A percentile compares a stretch with the other conserved stretches of the same genome.
These are phyloP conservation scores for Citrus reticulata DNA, from an alignment of 345 rosid species.

Conservation along the genomic window DNA sequence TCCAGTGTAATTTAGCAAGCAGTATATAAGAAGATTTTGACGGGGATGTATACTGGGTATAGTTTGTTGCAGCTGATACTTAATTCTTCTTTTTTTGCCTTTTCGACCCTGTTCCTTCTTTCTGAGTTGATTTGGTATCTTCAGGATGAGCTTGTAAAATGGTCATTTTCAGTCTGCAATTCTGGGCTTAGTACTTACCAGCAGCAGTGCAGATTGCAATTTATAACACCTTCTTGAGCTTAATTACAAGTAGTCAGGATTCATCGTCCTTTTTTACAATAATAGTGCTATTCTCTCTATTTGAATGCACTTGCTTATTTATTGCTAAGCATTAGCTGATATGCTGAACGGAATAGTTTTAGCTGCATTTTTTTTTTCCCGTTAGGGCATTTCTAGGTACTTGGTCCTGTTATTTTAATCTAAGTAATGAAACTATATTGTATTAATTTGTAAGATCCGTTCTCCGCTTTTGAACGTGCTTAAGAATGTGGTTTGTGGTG, in stretches of 20 bases:
- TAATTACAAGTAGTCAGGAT: neutral
- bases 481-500: too few species aligned
- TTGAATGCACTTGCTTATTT: too few species aligned
- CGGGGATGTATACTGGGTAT: conserved; percentile 39
- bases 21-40: conserved; percentile 46
- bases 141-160: conserved; percentile 24
- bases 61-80: conserved; percentile 20
- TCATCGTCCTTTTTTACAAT: too few species aligned
- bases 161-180: conserved; percentile 10
- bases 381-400: too few species aligned
- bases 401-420: too few species aligned
- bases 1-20: conserved; percentile 41
- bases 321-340: too few species aligned
- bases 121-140: neutral
- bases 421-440: too few species aligned
- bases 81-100: conserved; percentile 8
- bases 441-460: too few species aligned
- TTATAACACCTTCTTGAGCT: neutral
- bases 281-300: too few species aligned
- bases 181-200: conserved; percentile 5
- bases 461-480: too few species aligned
- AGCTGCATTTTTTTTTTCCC: too few species aligned
- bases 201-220: conserved; percentile 16
- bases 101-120: neutral
- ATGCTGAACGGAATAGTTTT: too few species aligned